Percentiles rank a stretch among this genome's conserved stretches.
These are phyloP conservation scores for Mortierella sp. DNA, from an alignment of 371 early-diverging fungal genomes.

Conservation along the genomic window DNA sequence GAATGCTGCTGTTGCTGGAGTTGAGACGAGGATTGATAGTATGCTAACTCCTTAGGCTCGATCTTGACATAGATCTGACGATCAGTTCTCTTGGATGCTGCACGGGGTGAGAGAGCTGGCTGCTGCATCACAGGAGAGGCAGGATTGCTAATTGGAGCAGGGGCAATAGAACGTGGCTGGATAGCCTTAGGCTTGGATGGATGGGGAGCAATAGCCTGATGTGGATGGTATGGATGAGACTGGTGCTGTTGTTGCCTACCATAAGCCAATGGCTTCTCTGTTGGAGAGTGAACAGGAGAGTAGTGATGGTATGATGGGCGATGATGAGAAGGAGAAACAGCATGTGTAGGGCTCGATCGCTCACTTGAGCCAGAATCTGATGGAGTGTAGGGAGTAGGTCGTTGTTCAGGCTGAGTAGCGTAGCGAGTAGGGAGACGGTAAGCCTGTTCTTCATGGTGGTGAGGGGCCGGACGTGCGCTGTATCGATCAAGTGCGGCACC, in stretches of 20 bases:
- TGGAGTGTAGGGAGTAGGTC: conserved; percentile 25
- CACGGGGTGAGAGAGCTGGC: conserved; percentile 23
- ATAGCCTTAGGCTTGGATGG: conserved; percentile 38
- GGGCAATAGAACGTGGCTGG: conserved; percentile 56
- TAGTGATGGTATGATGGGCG: conserved; percentile 12
- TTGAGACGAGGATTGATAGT: conserved; percentile 16
- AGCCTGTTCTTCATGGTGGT: conserved; percentile 26
- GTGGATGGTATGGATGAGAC: conserved; percentile 12
- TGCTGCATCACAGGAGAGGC: conserved; percentile 31
- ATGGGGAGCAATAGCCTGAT: conserved; percentile 9
- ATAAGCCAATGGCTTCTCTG: conserved; percentile 24
- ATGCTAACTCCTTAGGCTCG: conserved; percentile 42
- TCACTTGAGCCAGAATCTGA: conserved; percentile 31
- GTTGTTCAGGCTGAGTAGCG: conserved; percentile 45
- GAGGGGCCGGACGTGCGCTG: conserved; percentile 24
- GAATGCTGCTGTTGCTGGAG: conserved; percentile 12
- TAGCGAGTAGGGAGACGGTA: conserved; percentile 46
- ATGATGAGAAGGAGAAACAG: conserved; percentile 17
- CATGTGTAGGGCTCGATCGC: conserved; percentile 24
- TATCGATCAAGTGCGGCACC: conserved; percentile 38
- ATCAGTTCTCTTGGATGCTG: conserved; percentile 28
- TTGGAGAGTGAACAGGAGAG: conserved; percentile 36
- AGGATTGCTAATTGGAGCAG: conserved; percentile 35
- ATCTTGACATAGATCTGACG: conserved; percentile 40
- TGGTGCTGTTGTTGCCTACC: conserved; percentile 24